Percentiles rank a stretch among this genome's conserved stretches.
These are phyloP conservation scores for Xanthoconium separans DNA, from an alignment of 1,284 basidiomycete genomes.

Conservation along the genomic window DNA sequence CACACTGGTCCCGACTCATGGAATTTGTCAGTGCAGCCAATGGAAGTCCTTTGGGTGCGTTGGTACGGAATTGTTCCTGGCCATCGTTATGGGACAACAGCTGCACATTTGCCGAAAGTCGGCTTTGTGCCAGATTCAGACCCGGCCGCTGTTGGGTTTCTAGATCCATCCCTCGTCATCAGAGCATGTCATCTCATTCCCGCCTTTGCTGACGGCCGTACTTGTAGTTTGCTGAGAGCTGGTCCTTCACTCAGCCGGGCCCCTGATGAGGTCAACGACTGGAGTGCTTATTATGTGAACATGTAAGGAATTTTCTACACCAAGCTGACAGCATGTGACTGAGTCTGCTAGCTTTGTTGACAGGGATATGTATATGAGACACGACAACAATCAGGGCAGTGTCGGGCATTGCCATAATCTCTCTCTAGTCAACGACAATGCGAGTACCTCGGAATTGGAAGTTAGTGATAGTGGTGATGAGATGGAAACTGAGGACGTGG, in stretches of 20 bases:
- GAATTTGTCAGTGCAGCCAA: conserved; percentile 6
- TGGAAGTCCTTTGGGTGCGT: conserved; percentile 9
- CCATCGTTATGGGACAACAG: too few species aligned
- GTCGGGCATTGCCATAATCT: conserved; percentile 8
- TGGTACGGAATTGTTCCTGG: too few species aligned
- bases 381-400: conserved; percentile 1
- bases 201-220: conserved; percentile 22
- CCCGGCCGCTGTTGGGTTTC: too few species aligned
- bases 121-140: too few species aligned
- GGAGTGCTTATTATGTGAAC: conserved; percentile 18
- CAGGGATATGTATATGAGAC: conserved; percentile 14
- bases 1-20: conserved; percentile 5
- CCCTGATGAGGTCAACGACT: conserved; percentile 7
- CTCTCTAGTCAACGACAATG: too few species aligned
- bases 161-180: too few species aligned
- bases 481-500: neutral
- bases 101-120: too few species aligned
- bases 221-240: neutral
- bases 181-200: conserved; percentile 35
- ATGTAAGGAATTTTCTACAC: conserved; percentile 7
- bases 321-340: neutral
- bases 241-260: conserved; percentile 3
- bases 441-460: neutral
- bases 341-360: conserved; percentile 9
- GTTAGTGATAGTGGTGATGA: neutral